Conservation (phyloP, 257 asterid species). For the Penstemon davidsonii region DNA sequence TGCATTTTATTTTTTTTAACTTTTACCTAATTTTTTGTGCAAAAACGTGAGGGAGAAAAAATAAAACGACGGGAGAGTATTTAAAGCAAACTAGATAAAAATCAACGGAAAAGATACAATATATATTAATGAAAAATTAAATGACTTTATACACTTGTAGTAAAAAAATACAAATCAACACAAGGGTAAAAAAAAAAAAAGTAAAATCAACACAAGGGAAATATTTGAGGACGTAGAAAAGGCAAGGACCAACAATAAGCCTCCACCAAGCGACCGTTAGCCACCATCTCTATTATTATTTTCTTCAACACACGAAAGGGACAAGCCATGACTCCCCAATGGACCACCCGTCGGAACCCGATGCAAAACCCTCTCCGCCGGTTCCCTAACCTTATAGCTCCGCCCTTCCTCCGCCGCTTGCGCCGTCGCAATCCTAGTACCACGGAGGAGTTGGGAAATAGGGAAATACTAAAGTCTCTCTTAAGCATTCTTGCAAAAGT, state of each 20-base stretch:
- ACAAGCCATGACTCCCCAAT: conserved; percentile 46
- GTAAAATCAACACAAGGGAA: conserved; percentile 51
- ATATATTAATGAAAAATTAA: too few relatives aligned
- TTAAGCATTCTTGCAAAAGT: conserved; percentile 35
- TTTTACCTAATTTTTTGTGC: too few relatives aligned
- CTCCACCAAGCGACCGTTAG: conserved; percentile 43
- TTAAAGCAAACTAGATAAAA: too few relatives aligned
- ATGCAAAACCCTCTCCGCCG: conserved; percentile 59
- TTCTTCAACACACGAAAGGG: conserved; percentile 52
- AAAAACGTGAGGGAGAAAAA: too few relatives aligned
- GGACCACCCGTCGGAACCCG: conserved; percentile 53
- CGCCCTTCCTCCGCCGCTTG: conserved; percentile 43
- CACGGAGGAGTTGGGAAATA: conserved; percentile 47
- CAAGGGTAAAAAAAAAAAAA: not conserved
- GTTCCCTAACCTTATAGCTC: conserved; percentile 52
- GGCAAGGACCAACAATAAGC: conserved; percentile 62
- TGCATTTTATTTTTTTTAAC: too few relatives aligned
- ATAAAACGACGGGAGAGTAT: too few relatives aligned
- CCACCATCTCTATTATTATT: conserved; percentile 46
- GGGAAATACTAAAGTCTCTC: conserved; percentile 38
- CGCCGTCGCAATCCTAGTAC: conserved; percentile 50
- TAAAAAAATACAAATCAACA: too few relatives aligned
- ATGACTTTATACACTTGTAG: too few relatives aligned
- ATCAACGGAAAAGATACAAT: too few relatives aligned
- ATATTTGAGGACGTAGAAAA: conserved; percentile 55